Evolutionary conservation across 768 basidiomycete species (phyloP), one percentile per base, ranked within the genome.

Genomic region (Holtermannia corniformis): DNA sequence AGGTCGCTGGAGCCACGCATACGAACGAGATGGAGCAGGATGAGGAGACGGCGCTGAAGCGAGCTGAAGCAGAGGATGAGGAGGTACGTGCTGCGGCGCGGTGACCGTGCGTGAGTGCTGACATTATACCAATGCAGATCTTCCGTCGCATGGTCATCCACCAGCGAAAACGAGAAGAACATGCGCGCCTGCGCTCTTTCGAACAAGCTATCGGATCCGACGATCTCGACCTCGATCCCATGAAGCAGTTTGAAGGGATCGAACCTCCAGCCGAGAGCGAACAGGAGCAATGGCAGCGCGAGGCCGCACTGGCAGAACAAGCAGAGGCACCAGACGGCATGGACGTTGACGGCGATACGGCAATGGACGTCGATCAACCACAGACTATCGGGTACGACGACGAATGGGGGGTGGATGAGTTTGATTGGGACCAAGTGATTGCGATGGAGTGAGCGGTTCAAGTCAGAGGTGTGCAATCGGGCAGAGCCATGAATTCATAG

Each of bases 1-100:
- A 16, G 19, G 41, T 46, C 14, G 32, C 49, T 23, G 41, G 44
- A 5, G 19, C 20, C 19, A 46, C 42, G 3, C 44, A 44, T 7
- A 50, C 41, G 21, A 41, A 47, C 28, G 44, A 23, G 19, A 23
- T 51, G 3, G 50, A 57, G 45, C 57, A 63, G 41, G 60, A 64
- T 43, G 66, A 65, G 37, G 66, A 63, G 41, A n/a, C n/a, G n/a
- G 61, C 57, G 11, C 62, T 63, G 54, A 26, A 57, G n/a, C 50
- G 37, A 54, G 66, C 66, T 44, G 58, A 65, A 44, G 47, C 52
- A 20, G 66, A 68, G 56, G 66, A 68, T 44, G 66, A 68, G 23
- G 66, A 68, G 65, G 65, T 64, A 40, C 49, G 60, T 44, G 26
- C 11, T 12, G 28, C 25, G 19, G 24, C 21, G 13, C 19, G 10